Evolutionary conservation across 768 basidiomycete genomes (phyloP).

Genomic region (Daedaleopsis sinensis): DNA sequence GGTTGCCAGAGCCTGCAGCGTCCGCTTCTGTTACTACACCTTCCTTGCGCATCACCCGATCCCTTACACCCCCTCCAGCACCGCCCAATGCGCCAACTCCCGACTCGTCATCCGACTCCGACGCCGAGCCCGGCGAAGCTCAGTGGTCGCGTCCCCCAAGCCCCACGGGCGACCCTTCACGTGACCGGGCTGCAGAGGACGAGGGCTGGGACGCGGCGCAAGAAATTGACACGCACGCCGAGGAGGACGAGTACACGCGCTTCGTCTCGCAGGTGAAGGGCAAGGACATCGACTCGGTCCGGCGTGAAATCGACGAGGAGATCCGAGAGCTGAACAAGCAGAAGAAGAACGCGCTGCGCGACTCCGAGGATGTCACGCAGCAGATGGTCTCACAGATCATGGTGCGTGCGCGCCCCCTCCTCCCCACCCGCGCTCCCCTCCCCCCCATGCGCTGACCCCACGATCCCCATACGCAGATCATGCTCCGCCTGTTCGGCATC

Average conservation of each 20-base stretch:
- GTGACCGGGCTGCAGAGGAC: conserved; percentile 29
- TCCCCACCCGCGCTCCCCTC: background rate
- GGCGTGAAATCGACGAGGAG: conserved; percentile 91
- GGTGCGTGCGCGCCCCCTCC: conserved; percentile 35
- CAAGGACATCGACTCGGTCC: conserved; percentile 76
- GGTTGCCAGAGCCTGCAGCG: background rate
- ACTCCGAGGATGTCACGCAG: conserved; percentile 93
- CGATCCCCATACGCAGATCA: conserved; percentile 51
- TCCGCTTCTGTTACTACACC: background rate
- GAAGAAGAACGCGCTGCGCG: conserved; percentile 86
- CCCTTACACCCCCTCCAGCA: background rate
- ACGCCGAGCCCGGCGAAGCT: conserved; percentile 29
- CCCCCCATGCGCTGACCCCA: background rate
- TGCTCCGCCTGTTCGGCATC: conserved; percentile 93
- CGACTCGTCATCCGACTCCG: conserved; percentile 10
- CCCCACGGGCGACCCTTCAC: conserved; percentile 25
- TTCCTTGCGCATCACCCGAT: too few species aligned
- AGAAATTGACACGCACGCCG: conserved; percentile 78
- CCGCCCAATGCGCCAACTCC: background rate
- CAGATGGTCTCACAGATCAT: conserved; percentile 90
- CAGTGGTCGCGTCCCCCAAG: conserved; percentile 47
- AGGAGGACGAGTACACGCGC: conserved; percentile 89
- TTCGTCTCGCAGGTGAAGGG: conserved; percentile 93
- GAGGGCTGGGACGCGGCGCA: conserved; percentile 80
- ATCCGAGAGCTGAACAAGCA: conserved; percentile 81